Evolutionary conservation across 441 rosid species (phyloP), one percentile per base, ranked within the genome.

Genomic region (Erodium trifolium): DNA sequence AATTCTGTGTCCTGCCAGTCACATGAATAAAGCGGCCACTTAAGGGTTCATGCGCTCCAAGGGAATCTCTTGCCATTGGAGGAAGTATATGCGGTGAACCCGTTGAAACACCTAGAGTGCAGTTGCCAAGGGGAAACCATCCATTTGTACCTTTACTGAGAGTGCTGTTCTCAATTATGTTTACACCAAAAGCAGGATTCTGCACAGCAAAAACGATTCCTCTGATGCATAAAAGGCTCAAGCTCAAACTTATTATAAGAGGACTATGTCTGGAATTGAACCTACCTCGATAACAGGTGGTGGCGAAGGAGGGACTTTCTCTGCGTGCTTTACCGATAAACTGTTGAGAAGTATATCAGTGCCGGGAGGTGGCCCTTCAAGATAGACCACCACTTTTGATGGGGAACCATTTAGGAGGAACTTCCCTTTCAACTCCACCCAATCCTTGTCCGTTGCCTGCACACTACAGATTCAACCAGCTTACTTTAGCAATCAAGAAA

Each of bases 311-410:
- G 82, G 88, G 68, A 63, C 71, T 78, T 83, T 86, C 80, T 70
- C 77, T 9, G 97, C 97, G 72, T 86, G 97, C 83, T 87, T 89
- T 17, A 88, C 87, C 29, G 68, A 63, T 5, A 91, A 73, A 78
- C 78, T 80, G 68, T 89, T 86, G 67, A 91, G 66, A 65, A 93
- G 96, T 79, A 93, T 89, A 80, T 93, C 95, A 5, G 78, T 73
- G 73, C 97, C 97, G 11, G 91, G 80, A 43, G 95, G 92, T 18
- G 99, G 97, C 76, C 97, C 99, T 87, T 93, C 99, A 3, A 91
- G 49, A 76, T 78, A 93, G 43, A 91, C 73, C 35, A 91, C 83
- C 9, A 79, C 84, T 70, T 81, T 78, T 41, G 86, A 82, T 27
- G 93, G 92, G 5, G 88, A 84, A 63, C 86, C 88, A 75, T 93